Conservation (phyloP, 192 early-diverging fungal genomes). For the Phycomyces nitens region DNA sequence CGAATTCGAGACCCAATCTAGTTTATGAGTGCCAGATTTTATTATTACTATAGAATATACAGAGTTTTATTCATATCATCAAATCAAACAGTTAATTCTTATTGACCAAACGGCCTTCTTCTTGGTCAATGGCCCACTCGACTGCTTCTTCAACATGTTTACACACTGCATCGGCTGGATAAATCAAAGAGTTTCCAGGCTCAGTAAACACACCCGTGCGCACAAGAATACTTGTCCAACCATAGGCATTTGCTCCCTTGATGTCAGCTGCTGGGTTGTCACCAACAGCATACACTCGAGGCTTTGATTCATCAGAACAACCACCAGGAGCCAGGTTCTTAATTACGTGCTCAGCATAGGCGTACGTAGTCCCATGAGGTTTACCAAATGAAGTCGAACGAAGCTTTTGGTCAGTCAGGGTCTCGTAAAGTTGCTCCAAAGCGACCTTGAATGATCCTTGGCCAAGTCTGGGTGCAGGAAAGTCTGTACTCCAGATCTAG, state of each 20-base stretch:
- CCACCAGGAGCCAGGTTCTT: slow-evolving; percentile 20
- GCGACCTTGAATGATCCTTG: slow-evolving; percentile 79
- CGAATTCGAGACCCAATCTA: too few species aligned
- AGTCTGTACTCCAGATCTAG: slow-evolving; percentile 85
- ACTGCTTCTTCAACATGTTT: slow-evolving; percentile 70
- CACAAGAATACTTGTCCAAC: slow-evolving; percentile 71
- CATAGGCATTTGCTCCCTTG: slow-evolving; percentile 66
- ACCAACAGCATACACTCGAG: slow-evolving; percentile 55
- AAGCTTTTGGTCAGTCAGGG: slow-evolving; percentile 45
- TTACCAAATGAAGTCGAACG: slow-evolving; percentile 79
- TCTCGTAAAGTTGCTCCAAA: slow-evolving; percentile 64
- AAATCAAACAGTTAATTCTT: too few species aligned
- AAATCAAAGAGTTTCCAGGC: slow-evolving; percentile 44
- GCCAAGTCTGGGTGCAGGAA: slow-evolving; percentile 68
- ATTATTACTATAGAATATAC: too few species aligned
- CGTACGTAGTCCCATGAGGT: slow-evolving; percentile 73
- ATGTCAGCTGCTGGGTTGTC: slow-evolving; percentile 73
- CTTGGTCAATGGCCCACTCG: slow-evolving; percentile 33
- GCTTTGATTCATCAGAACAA: neutral
- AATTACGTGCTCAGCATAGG: slow-evolving; percentile 58
- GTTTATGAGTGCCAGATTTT: too few species aligned
- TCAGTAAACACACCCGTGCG: slow-evolving; percentile 67
- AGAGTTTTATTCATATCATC: too few species aligned
- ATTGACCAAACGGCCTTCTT: slow-evolving; percentile 1
- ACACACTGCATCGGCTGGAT: slow-evolving; percentile 56